These are phyloP conservation scores for Phanerodontia chrysosporium DNA, from an alignment of 768 basidiomycete species.

Conservation along the genomic window DNA sequence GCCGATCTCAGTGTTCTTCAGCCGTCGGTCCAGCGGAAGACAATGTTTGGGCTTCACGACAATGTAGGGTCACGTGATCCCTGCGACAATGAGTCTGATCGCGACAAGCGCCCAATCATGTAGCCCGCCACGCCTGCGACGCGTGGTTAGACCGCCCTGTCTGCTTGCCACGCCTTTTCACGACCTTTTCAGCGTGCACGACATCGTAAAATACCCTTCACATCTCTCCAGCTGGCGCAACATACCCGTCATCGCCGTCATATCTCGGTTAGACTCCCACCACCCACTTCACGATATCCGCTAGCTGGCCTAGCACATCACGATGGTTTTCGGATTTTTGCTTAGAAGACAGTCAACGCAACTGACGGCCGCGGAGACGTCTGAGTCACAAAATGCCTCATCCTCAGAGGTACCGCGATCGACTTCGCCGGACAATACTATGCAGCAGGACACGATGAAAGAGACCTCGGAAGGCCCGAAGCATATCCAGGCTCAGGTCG, in stretches of 20 bases:
- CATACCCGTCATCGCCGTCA: neutral
- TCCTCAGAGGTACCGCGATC: constrained; percentile 1
- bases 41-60: no score
- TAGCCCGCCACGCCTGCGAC: neutral
- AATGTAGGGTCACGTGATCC: no score
- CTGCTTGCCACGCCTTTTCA: neutral
- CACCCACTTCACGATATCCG: constrained; percentile 1
- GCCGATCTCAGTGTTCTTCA: no score
- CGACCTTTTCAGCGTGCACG: neutral
- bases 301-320: constrained; percentile 1
- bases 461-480: constrained; percentile 6
- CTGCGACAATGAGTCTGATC: no score
- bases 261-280: constrained; percentile 1
- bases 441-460: constrained; percentile 8
- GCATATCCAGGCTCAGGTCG: neutral
- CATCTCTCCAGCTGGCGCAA: neutral
- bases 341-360: constrained; percentile 9
- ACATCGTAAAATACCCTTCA: constrained; percentile 1
- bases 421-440: constrained; percentile 1
- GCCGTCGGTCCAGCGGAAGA: no score
- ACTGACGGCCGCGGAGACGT: constrained; percentile 10
- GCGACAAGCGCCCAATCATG: neutral
- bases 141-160: neutral
- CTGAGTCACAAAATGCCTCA: neutral
- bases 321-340: constrained; percentile 28